Percentiles rank a stretch among this genome's conserved stretches.
phyloP scores from a whole-genome alignment of 108 stramenopile species.

The Mediolabrus comicus region DNA sequence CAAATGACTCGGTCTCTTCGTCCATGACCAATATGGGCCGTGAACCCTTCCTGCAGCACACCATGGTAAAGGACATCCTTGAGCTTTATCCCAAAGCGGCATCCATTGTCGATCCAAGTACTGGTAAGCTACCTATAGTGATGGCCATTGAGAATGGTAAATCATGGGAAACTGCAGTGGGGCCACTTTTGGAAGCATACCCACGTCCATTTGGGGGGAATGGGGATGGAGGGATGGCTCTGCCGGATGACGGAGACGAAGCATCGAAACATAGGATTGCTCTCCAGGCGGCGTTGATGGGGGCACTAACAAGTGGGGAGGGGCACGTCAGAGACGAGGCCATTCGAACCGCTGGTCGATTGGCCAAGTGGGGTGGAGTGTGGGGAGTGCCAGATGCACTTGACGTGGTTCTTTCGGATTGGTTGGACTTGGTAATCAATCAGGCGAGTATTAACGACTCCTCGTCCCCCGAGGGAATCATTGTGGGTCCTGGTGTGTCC shows the following conservation, averaged over 20 bases:
- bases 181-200: conserved; percentile 42
- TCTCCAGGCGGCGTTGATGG: conserved; percentile 26
- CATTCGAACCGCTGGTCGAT: conserved; percentile 30
- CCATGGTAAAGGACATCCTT: conserved; percentile 42
- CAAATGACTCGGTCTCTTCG: conserved; percentile 13
- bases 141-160: conserved; percentile 55
- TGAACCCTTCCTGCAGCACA: conserved; percentile 33
- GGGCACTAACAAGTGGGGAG: conserved; percentile 18
- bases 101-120: conserved; percentile 24
- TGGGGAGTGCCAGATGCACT: conserved; percentile 34
- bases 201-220: conserved; percentile 38
- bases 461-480: conserved; percentile 25
- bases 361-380: conserved; percentile 45
- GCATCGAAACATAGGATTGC: conserved; percentile 24
- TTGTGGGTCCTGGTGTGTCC: conserved; percentile 31
- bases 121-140: conserved; percentile 50
- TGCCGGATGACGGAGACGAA: conserved; percentile 33
- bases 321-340: conserved; percentile 26
- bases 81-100: conserved; percentile 43
- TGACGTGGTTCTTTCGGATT: conserved; percentile 31
- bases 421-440: conserved; percentile 16
- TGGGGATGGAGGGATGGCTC: conserved; percentile 46
- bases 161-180: conserved; percentile 45
- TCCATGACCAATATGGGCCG: neutral
- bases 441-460: neutral